Base-by-base conservation (phyloP, 192 early-diverging fungal genomes). In the Geranomyces michiganensis region DNA sequence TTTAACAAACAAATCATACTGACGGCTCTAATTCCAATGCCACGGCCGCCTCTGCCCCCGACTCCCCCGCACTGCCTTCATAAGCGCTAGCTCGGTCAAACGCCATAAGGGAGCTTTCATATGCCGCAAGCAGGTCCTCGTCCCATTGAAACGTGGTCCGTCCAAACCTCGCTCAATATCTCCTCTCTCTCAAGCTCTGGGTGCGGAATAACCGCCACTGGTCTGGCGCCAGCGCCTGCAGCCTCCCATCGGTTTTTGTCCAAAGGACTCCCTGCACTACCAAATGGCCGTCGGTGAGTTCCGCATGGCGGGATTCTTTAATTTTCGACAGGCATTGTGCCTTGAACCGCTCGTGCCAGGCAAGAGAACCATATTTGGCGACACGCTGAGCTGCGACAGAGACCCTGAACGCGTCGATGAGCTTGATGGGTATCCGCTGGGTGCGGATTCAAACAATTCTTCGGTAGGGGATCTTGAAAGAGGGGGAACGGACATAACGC, bases 181-280 rank as follows among this genome's bases (percentile, higher is more conserved):
- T 53, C 51, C 19, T 53, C 51, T n/a, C n/a, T n/a, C 24, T 53
- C 51, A 24, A 53, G 51, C 15, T 53, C 51, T 53, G 51, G 51
- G 24, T 53, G 19, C 51, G 51, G 51, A 53, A 53, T 26, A 53
- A 26, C 24, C 51, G 51, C 51, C 51, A 53, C 15, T 53, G 51
- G 51, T 53, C 51, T 26, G 51, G 51, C 51, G 24, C 51, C 24
- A 24, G 19, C 24, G n/a, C n/a, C 19, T 9, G 19, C 24, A n/a
- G 19, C 51, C 51, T 53, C 51, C 51, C 51, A 53, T 53, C 51
- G 19, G 7, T 53, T 53, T 26, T 53, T 53, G 24, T 17, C 51
- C 3, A 53, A 17, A 3, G 51, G 51, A 15, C 51, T 53, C 19
- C 51, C 51, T n/a, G 3, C 7, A 17, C 4, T 15, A 2, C 51